Base-by-base conservation (phyloP, 2,329 filamentous ascomycete species). In the Fusarium sublunatum region DNA sequence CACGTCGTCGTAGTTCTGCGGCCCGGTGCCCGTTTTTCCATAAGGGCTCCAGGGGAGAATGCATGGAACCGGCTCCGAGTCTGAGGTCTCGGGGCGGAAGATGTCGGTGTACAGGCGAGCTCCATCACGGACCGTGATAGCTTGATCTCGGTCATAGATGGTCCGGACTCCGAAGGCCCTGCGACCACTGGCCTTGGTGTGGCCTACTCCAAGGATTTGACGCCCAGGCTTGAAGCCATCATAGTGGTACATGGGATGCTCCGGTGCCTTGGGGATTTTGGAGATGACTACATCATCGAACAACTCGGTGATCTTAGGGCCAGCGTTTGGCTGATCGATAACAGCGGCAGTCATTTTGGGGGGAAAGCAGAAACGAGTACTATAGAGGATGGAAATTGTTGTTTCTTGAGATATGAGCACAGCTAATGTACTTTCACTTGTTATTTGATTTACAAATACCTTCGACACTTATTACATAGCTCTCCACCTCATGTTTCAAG, bases 11-110 rank as follows among this genome's bases (percentile, higher is more conserved):
- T 53, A 43, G 0, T 49, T 47, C 2, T 32, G 36, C 2, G 42
- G 19, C 0, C 60, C 60, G 3, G 46, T 63, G 7, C 55, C 55
- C 9, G 55, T 57, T 11, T 61, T 63, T 2, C 60, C 57, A 2
- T 53, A 58, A 0, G 57, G 57, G 1, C 34, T 39, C 60, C 60
- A 63, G 1, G 52, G 56, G 7, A 63, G 11, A 8, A 63, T 39
- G 3, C 51, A 41, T 1, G 52, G 60, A 4, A 61, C 44, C 2
- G 12, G 10, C 3, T 44, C 5, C 8, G 26, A 5, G 3, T 42
- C 25, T 2, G 29, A 19, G 2, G 44, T 5, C 0, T 45, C 11
- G 1, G 60, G 57, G 3, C 60, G 47, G 22, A 53, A 53, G 12
- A 61, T 43, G 9, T 63, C 60, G 15, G 29, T 24, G n/a, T 53